Conservation (phyloP, 331 rosid genomes). For the Malus hybrid region DNA sequence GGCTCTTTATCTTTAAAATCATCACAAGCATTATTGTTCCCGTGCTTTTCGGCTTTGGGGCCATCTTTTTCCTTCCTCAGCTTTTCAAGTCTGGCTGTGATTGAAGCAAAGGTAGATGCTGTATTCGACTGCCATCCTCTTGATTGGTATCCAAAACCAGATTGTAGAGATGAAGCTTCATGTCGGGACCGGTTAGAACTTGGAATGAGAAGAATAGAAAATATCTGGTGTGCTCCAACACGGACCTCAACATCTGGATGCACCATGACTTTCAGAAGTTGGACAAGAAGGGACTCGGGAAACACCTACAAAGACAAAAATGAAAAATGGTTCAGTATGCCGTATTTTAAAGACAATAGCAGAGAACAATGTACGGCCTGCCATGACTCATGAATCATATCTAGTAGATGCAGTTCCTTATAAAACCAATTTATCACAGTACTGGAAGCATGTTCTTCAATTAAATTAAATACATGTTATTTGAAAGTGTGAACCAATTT, state of each 20-base stretch:
- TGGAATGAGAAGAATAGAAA: constrained; percentile 73
- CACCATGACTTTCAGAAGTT: constrained; percentile 81
- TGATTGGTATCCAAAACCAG: constrained; percentile 51
- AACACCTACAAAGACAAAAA: constrained; percentile 49
- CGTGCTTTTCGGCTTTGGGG: constrained; percentile 35
- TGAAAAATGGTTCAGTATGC: not conserved
- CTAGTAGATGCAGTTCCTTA: not conserved
- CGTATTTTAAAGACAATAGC: not conserved
- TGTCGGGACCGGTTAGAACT: constrained; percentile 42
- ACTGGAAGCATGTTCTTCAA: too few species aligned
- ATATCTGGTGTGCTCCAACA: constrained; percentile 87
- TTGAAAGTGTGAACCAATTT: too few species aligned
- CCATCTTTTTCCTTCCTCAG: constrained; percentile 71
- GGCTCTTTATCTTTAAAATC: constrained; percentile 41
- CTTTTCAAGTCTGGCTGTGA: constrained; percentile 87
- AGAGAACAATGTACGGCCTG: not conserved
- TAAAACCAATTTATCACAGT: not conserved
- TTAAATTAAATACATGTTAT: too few species aligned
- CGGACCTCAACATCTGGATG: constrained; percentile 78
- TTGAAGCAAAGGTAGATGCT: constrained; percentile 75
- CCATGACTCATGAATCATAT: not conserved
- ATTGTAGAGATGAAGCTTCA: constrained; percentile 44
- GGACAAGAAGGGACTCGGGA: constrained; percentile 87
- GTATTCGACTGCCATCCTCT: constrained; percentile 53
- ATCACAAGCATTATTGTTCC: constrained; percentile 27